These are phyloP conservation scores for Coemansia sp. DNA, from an alignment of 192 early-diverging fungal species.

Conservation along the genomic window DNA sequence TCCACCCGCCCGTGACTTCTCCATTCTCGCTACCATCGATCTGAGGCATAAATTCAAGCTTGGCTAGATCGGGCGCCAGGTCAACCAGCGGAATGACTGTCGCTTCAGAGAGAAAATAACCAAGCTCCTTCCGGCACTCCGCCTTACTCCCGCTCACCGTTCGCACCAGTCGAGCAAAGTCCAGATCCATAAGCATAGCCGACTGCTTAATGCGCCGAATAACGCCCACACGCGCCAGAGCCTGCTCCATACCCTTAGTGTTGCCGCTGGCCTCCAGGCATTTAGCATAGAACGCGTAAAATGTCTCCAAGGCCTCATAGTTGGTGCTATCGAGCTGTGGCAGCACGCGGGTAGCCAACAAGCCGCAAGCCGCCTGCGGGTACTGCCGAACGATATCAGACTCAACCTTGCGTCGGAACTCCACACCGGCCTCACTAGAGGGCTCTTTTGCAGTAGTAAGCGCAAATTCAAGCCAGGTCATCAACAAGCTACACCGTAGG, in stretches of 20 bases:
- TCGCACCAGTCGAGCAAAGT: background rate
- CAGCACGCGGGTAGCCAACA: constrained; percentile 6
- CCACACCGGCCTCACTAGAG: background rate
- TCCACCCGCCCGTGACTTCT: background rate
- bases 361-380: constrained; percentile 7
- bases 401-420: constrained; percentile 19
- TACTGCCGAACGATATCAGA: constrained; percentile 8
- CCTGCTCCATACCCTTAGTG: background rate
- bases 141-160: background rate
- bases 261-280: background rate
- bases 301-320: constrained; percentile 5
- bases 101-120: background rate
- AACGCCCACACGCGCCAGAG: constrained; percentile 12
- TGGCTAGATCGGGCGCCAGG: constrained; percentile 5
- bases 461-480: constrained; percentile 45
- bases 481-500: constrained; percentile 16
- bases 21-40: background rate
- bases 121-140: constrained; percentile 1
- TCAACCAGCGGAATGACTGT: constrained; percentile 6
- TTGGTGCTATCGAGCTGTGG: constrained; percentile 28
- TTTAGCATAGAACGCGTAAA: constrained; percentile 23
- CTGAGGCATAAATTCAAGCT: background rate
- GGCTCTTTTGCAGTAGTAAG: constrained; percentile 24
- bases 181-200: background rate
- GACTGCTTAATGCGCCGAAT: constrained; percentile 10